These are phyloP conservation scores for Calonectria pteridis DNA, from an alignment of 2,329 filamentous ascomycete genomes.

Conservation along the genomic window DNA sequence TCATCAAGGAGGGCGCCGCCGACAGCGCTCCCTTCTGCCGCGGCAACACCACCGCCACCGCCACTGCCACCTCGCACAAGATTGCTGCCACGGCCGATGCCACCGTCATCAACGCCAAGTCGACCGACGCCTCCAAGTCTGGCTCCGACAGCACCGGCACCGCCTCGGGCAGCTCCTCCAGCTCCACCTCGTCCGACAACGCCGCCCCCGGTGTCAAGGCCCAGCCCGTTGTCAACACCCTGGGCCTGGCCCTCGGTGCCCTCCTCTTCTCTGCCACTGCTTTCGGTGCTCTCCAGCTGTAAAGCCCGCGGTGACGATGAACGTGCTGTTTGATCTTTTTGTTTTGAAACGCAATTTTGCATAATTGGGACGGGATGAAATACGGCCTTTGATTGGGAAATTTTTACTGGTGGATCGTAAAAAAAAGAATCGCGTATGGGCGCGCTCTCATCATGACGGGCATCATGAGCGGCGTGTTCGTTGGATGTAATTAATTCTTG, in stretches of 20 bases:
- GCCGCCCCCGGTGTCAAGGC: constrained; percentile 37
- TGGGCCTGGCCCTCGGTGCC: constrained; percentile 51
- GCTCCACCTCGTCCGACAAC: constrained; percentile 32
- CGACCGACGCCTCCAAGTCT: constrained; percentile 12
- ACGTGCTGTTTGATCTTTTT: not conserved
- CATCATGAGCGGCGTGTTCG: not conserved
- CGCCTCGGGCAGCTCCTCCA: constrained; percentile 16
- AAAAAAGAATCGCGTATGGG: not conserved
- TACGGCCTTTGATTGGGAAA: not conserved
- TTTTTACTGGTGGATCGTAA: not conserved
- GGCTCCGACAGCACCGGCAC: constrained; percentile 11
- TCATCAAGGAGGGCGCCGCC: constrained; percentile 53
- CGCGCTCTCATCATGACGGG: not conserved
- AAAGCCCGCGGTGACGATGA: constrained; percentile 8
- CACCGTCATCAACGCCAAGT: constrained; percentile 45
- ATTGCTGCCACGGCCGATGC: constrained; percentile 48
- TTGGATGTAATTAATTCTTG: constrained; percentile 6
- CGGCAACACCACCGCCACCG: constrained; percentile 52
- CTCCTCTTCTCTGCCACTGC: constrained; percentile 52
- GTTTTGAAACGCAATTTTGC: not conserved
- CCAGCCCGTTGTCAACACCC: constrained; percentile 45
- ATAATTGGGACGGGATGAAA: constrained; percentile 8
- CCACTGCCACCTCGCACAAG: constrained; percentile 41
- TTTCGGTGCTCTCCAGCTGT: constrained; percentile 43
- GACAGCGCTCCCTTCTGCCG: constrained; percentile 59